A percentile compares a stretch with the other conserved stretches of the same genome.
These are phyloP conservation scores for Ramularia endophylla DNA, from an alignment of 2,329 filamentous ascomycete genomes.

Conservation along the genomic window DNA sequence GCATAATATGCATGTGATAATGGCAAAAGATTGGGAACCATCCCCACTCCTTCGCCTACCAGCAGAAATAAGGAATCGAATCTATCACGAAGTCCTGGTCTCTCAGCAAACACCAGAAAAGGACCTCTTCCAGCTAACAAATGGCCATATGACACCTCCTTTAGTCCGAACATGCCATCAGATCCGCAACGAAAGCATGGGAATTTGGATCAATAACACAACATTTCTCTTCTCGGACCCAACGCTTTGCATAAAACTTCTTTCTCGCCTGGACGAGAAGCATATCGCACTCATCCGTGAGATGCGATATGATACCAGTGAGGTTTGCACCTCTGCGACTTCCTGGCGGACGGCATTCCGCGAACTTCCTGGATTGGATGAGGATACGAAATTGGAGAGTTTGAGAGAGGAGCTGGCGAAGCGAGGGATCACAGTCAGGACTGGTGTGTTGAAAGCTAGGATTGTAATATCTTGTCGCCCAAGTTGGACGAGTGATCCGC, in stretches of 20 bases:
- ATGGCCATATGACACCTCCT: constrained; percentile 9
- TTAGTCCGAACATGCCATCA: constrained; percentile 8
- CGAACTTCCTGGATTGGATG: constrained; percentile 14
- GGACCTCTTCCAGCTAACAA: constrained; percentile 8
- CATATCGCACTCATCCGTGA: constrained; percentile 10
- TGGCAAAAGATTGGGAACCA: too few species aligned
- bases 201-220: constrained; percentile 14
- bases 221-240: constrained; percentile 12
- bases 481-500: constrained; percentile 14
- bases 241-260: constrained; percentile 5
- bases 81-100: constrained; percentile 9
- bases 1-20: too few species aligned
- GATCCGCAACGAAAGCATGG: constrained; percentile 8
- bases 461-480: constrained; percentile 7
- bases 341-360: constrained; percentile 16
- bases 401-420: constrained; percentile 11
- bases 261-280: constrained; percentile 10
- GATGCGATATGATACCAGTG: constrained; percentile 14
- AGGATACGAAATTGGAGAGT: constrained; percentile 15
- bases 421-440: constrained; percentile 9
- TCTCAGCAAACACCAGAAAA: background rate
- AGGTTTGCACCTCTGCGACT: constrained; percentile 10
- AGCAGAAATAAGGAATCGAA: constrained; percentile 13
- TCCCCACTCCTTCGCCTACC: constrained; percentile 10
- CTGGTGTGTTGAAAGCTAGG: constrained; percentile 13